Base-by-base conservation (phyloP, 1,284 basidiomycete species). In the Apiotrichum akiyoshidainum region DNA sequence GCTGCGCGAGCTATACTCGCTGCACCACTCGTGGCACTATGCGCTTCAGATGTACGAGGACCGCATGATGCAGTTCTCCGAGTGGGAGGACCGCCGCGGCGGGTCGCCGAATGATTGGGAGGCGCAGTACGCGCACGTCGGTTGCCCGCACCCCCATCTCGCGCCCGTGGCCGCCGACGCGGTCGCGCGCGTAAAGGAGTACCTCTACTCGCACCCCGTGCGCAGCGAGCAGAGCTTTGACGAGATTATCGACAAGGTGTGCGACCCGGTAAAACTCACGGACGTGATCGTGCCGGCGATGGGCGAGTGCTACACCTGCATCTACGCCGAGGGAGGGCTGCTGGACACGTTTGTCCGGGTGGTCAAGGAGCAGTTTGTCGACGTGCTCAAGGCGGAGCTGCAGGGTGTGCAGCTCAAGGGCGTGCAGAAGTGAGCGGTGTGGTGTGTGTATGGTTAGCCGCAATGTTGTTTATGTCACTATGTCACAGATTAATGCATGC, bases 41-140 rank as follows among this genome's bases (percentile, higher is more conserved):
- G 48, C 48, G n/a, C 16, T 50, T 2, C 48, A 50, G 37, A 35
- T 50, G 48, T 50, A 50, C 48, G 48, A 50, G 13, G 37, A 50
- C 19, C 4, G 8, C 12, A 50, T 50, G 48, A 9, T 50, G 11
- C 19, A 50, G 8, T 21, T 33, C 6, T 14, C 9, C 19, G 48
- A 50, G 13, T 50, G 48, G 48, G 48, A 14, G n/a, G n/a, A n/a
- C n/a, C n/a, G n/a, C n/a, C n/a, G n/a, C n/a, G n/a, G n/a, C n/a
- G n/a, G n/a, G n/a, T n/a, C n/a, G n/a, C n/a, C n/a, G n/a, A 34
- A 48, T 3, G n/a, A 2, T 13, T 50, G 48, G 48, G 48, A 22
- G 13, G 17, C 21, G 33, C 10, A 13, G 12, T 37, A 34, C 35
- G 3, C 31, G 35, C 48, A 50, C 14, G 35, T 14, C 17, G 48